These are phyloP conservation scores for Saturnispora hagleri DNA, from an alignment of 805 yeast genomes.

Conservation along the genomic window DNA sequence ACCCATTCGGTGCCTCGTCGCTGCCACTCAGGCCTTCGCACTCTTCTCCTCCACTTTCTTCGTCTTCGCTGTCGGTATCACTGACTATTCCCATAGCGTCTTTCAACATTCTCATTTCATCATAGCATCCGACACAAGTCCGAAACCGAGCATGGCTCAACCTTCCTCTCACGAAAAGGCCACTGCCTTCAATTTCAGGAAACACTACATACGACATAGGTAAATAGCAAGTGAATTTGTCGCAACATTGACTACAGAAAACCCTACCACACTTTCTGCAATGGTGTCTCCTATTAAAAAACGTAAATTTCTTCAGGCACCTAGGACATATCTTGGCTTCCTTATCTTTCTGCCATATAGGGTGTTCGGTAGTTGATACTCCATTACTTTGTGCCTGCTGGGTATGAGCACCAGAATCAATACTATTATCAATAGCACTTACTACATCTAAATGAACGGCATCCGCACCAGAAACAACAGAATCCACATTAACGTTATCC, in stretches of 20 bases:
- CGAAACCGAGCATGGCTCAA: conserved; percentile 50
- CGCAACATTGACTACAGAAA: conserved; percentile 64
- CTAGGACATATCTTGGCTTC: conserved; percentile 43
- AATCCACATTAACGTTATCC: not conserved
- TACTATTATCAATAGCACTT: not conserved
- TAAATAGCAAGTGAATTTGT: conserved; percentile 41
- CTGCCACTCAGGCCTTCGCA: not conserved
- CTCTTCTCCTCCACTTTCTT: not conserved
- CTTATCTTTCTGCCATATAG: conserved; percentile 67
- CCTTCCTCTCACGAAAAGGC: conserved; percentile 5
- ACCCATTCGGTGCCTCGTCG: not conserved
- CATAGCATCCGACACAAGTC: conserved; percentile 68
- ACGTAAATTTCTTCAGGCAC: conserved; percentile 44
- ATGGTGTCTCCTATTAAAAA: conserved; percentile 72
- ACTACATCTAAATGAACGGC: not conserved
- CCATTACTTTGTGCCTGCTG: not conserved
- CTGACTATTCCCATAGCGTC: conserved; percentile 28
- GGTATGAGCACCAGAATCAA: not conserved
- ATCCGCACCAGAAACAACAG: not conserved
- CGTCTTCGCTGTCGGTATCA: not conserved
- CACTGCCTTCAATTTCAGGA: conserved; percentile 12
- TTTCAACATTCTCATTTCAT: conserved; percentile 45
- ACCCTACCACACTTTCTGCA: conserved; percentile 76
- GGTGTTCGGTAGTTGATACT: conserved; percentile 13
- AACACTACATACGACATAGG: conserved; percentile 54